Base-by-base conservation (phyloP, 306 rosid genomes). In the Castanea sativa region DNA sequence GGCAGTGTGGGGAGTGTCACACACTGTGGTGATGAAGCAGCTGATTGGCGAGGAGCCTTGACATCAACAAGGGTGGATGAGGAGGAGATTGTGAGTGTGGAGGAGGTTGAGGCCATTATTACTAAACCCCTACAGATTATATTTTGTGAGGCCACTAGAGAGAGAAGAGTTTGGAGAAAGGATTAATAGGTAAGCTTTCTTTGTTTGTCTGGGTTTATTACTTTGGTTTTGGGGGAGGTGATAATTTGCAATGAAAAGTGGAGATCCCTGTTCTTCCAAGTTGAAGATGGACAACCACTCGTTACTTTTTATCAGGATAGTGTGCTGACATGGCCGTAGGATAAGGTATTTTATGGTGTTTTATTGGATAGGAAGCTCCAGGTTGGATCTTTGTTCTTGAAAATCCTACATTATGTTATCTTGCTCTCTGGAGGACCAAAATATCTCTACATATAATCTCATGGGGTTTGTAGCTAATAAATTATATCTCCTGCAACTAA, bases 21-120 rank as follows among this genome's bases (percentile, higher is more conserved):
- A 82, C 92, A 85, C 86, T 93, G 98, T 45, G 93, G 86, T 0
- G 98, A 85, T 74, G 91, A 23, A 35, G 86, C 77, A 5, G 86
- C 73, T 2, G 89, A 83, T 20, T 85, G 91, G 80, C 91, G 88
- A 41, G 88, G 81, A 82, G 88, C 56, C 87, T 87, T 93, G 87
- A 82, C 78, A 74, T 93, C 97, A 72, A 90, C 19, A 27, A 87
- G 78, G 75, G 92, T 76, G 69, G 94, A 85, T 16, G 96, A 90
- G 79, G 94, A 90, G 41, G 97, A 91, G 86, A 91, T 75, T 12
- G 93, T 72, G 35, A 92, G 87, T 78, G 97, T 78, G 68, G 97
- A 85, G 61, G 97, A 90, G 79, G 90, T 82, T 73, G 92, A 85
- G 75, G 97, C 98, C 97, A 93, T 88, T 83, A 76, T 73, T 74